A percentile compares a stretch with the other conserved stretches of the same genome.
These are phyloP conservation scores for Fraxinus latifolia DNA, from an alignment of 305 asterid species.

Conservation along the genomic window DNA sequence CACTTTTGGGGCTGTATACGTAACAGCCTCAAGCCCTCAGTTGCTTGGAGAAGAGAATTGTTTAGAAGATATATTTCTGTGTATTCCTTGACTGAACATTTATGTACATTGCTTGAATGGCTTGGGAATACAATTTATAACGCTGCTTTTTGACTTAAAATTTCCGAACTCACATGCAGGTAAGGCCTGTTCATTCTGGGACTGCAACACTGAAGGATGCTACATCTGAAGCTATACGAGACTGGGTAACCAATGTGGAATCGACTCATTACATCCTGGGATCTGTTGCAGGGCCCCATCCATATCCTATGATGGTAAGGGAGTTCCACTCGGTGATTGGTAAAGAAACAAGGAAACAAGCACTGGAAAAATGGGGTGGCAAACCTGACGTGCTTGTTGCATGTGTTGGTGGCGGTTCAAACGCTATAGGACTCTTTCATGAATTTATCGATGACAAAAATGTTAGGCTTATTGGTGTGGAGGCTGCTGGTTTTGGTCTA, in stretches of 20 bases:
- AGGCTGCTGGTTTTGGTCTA: conserved; percentile 90
- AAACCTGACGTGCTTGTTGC: conserved; percentile 84
- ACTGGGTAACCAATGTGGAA: conserved; percentile 91
- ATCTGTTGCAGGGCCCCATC: conserved; percentile 93
- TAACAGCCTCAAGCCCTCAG: neutral
- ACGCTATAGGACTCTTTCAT: conserved; percentile 89
- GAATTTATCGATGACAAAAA: conserved; percentile 82
- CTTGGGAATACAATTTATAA: no score
- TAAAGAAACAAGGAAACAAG: conserved; percentile 91
- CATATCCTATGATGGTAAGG: conserved; percentile 96
- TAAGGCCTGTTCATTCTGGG: conserved; percentile 81
- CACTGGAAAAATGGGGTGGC: conserved; percentile 88
- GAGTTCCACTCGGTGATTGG: conserved; percentile 93
- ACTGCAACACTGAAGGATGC: conserved; percentile 96
- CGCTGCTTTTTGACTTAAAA: neutral
- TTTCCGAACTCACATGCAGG: conserved; percentile 40
- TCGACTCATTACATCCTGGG: conserved; percentile 89
- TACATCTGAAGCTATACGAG: conserved; percentile 91
- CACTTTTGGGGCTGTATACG: neutral
- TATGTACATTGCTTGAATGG: neutral
- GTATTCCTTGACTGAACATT: no score
- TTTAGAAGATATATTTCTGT: no score
- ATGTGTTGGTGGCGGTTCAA: conserved; percentile 95
- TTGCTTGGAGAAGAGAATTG: neutral
- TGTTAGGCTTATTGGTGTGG: conserved; percentile 87